phyloP scores from a whole-genome alignment of 2,329 filamentous ascomycete species.

The Trichoderma sp. region DNA sequence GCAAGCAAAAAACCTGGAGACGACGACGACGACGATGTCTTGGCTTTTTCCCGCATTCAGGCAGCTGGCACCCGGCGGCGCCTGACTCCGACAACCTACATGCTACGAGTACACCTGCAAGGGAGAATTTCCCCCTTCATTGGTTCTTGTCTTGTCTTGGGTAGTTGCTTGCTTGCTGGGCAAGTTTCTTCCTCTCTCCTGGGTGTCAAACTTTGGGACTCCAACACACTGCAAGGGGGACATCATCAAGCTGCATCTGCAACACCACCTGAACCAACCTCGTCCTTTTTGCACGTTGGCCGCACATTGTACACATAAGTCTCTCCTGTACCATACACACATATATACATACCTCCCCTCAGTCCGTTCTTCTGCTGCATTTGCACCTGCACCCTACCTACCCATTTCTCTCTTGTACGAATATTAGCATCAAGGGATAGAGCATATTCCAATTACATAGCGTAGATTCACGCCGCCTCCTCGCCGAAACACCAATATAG shows the following conservation, averaged over 20 bases:
- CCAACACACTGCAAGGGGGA: too few species aligned
- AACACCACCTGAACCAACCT: too few species aligned
- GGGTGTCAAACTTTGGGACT: too few species aligned
- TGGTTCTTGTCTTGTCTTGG: neutral
- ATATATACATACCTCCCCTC: too few species aligned
- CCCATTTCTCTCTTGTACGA: neutral
- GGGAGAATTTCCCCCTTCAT: neutral
- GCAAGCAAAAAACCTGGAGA: neutral
- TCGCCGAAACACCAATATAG: neutral
- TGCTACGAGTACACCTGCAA: neutral
- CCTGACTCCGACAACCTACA: too few species aligned
- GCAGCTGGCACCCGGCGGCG: neutral
- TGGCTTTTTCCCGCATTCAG: neutral
- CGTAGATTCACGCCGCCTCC: conserved; percentile 16
- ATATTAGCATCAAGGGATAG: neutral
- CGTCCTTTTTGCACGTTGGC: too few species aligned
- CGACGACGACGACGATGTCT: neutral
- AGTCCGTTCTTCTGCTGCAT: too few species aligned
- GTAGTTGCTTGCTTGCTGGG: too few species aligned
- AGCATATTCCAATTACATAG: neutral
- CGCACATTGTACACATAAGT: too few species aligned
- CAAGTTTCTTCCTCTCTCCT: conserved; percentile 1
- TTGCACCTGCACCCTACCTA: too few species aligned
- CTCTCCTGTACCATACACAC: too few species aligned
- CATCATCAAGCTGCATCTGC: too few species aligned